A percentile compares a stretch with the other conserved stretches of the same genome.
Evolutionary conservation across 495 filamentous ascomycete species (phyloP).

Genomic region (Extremus antarcticus): DNA sequence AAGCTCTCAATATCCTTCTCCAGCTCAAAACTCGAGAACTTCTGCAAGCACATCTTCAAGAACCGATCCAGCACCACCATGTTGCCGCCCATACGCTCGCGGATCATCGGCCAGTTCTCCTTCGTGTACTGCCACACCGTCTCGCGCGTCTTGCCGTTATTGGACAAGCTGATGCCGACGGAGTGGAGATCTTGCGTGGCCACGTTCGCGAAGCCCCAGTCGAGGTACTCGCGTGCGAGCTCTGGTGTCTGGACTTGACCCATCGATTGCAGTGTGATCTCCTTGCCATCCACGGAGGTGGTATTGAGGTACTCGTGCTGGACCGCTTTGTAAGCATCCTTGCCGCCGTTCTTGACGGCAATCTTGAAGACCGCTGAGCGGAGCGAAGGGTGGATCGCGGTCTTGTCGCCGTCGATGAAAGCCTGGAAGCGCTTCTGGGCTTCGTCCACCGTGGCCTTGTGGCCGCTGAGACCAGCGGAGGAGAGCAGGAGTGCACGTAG

Average conservation of each 20-base stretch:
- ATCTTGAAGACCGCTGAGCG: constrained; percentile 70
- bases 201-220: constrained; percentile 69
- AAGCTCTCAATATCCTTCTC: constrained; percentile 70
- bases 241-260: constrained; percentile 60
- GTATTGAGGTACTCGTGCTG: constrained; percentile 74
- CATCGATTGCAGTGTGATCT: constrained; percentile 66
- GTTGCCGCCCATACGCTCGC: constrained; percentile 60
- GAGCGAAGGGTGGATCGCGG: constrained; percentile 67
- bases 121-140: constrained; percentile 77
- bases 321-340: constrained; percentile 57
- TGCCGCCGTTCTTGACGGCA: constrained; percentile 57
- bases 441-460: constrained; percentile 58
- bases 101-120: constrained; percentile 61
- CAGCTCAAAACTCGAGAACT: constrained; percentile 60
- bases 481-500: constrained; percentile 69
- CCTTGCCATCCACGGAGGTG: constrained; percentile 77
- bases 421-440: constrained; percentile 64
- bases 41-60: constrained; percentile 60
- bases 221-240: constrained; percentile 57
- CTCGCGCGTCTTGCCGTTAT: constrained; percentile 56
- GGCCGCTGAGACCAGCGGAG: constrained; percentile 60
- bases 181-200: constrained; percentile 77
- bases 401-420: constrained; percentile 55
- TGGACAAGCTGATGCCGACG: constrained; percentile 57
- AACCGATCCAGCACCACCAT: constrained; percentile 82